Percentiles rank a stretch among this genome's conserved stretches.
phyloP scores from a whole-genome alignment of 1,284 basidiomycete species.

The Ceratobasidium sp. region DNA sequence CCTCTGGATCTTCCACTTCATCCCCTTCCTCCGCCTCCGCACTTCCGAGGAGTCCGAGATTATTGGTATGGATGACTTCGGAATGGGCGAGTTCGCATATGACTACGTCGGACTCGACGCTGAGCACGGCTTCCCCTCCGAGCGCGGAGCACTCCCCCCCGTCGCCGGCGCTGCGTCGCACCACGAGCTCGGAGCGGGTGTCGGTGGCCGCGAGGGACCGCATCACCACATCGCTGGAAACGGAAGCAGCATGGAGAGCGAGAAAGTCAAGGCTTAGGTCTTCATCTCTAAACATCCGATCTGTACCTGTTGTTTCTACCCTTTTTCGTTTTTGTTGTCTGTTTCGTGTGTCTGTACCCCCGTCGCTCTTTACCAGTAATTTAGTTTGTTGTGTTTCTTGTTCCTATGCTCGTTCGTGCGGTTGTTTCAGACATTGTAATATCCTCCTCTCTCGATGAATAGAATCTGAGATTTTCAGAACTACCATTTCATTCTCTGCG shows the following conservation, averaged over 20 bases:
- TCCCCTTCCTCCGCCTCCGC: conserved; percentile 87
- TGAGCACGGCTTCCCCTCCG: conserved; percentile 56
- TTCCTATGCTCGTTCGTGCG: neutral
- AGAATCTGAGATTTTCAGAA: neutral
- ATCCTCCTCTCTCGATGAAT: neutral
- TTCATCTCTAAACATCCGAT: neutral
- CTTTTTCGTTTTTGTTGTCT: conserved; percentile 1
- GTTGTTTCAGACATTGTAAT: neutral
- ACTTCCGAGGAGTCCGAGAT: conserved; percentile 88
- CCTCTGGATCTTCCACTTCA: conserved; percentile 92
- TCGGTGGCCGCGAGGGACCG: conserved; percentile 37
- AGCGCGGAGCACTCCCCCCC: conserved; percentile 28
- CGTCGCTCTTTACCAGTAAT: conserved; percentile 28
- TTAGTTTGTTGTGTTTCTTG: conserved; percentile 1
- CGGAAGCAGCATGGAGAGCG: conserved; percentile 13
- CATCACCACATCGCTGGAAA: conserved; percentile 4
- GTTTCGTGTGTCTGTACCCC: neutral
- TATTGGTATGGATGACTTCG: conserved; percentile 92
- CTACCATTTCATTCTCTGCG: neutral
- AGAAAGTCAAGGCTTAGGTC: conserved; percentile 3
- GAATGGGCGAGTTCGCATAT: conserved; percentile 96
- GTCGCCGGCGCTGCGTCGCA: conserved; percentile 18
- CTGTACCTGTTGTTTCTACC: conserved; percentile 1
- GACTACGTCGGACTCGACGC: conserved; percentile 85
- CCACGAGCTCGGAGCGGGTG: conserved; percentile 39